A percentile compares a stretch with the other conserved stretches of the same genome.
phyloP scores from a whole-genome alignment of 352 stramenopile genomes.

The Globisporangium lucens region DNA sequence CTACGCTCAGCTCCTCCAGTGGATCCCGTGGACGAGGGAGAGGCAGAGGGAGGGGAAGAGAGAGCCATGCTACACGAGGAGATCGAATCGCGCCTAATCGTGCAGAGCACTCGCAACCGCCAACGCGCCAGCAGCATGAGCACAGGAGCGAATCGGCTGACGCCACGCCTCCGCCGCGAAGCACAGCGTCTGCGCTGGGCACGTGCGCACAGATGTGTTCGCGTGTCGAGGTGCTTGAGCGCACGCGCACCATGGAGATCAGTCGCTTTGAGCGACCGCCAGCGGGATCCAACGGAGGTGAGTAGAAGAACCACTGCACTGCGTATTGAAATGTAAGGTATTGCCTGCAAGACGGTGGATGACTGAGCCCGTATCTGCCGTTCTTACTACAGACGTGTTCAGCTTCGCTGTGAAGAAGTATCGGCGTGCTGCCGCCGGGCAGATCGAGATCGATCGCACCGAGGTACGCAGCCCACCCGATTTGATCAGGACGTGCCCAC shows the following conservation, averaged over 20 bases:
- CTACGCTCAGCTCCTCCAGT: not conserved
- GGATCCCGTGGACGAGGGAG: not conserved
- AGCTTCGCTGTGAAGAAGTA: slow-evolving; percentile 46
- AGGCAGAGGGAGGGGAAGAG: not conserved
- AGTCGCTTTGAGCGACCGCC: slow-evolving; percentile 40
- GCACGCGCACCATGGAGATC: slow-evolving; percentile 32
- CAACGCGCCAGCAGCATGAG: not conserved
- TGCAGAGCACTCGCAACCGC: not conserved
- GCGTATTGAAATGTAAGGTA: not conserved
- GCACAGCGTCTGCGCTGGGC: slow-evolving; percentile 8
- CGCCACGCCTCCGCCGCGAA: not conserved
- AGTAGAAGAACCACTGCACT: not conserved
- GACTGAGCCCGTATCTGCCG: not conserved
- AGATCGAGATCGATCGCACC: slow-evolving; percentile 19
- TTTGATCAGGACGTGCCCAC: not conserved
- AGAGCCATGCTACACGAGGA: not conserved
- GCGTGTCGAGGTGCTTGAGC: slow-evolving; percentile 28
- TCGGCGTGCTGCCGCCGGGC: slow-evolving; percentile 43
- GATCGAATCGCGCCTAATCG: not conserved
- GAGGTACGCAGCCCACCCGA: not conserved
- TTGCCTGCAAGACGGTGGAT: not conserved
- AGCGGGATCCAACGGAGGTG: not conserved
- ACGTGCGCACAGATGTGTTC: slow-evolving; percentile 34
- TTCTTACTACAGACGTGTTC: slow-evolving; percentile 13
- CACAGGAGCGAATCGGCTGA: not conserved